Conservation (phyloP, 257 asterid species). For the Solanum virginianum region DNA sequence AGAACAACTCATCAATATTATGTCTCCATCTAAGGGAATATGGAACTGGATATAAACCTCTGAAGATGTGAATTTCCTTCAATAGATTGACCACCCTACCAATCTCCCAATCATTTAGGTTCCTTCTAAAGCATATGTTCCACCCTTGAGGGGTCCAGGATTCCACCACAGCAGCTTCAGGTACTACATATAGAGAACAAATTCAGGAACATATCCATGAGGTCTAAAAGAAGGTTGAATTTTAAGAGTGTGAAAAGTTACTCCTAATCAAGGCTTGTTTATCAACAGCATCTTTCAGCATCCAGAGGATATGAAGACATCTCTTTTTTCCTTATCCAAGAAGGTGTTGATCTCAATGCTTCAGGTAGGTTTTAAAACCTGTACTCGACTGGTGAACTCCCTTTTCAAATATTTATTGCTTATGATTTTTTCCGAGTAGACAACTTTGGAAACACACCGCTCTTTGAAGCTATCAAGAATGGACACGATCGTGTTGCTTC, state of each 20-base stretch:
- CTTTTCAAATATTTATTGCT: neutral
- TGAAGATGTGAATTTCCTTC: too few relatives aligned
- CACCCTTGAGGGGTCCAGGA: too few relatives aligned
- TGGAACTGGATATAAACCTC: too few relatives aligned
- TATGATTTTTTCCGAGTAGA: constrained; percentile 19
- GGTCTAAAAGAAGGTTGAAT: neutral
- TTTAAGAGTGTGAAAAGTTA: neutral
- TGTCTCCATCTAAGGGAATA: too few relatives aligned
- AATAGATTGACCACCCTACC: too few relatives aligned
- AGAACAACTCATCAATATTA: too few relatives aligned
- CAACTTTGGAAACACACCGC: constrained; percentile 73
- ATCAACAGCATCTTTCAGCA: constrained; percentile 87
- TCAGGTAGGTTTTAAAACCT: constrained; percentile 33
- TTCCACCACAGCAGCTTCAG: too few relatives aligned
- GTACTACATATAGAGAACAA: too few relatives aligned
- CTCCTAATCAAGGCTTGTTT: neutral
- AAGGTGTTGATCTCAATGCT: constrained; percentile 45
- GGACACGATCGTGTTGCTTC: constrained; percentile 73
- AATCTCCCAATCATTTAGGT: too few relatives aligned
- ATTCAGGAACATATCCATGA: too few relatives aligned
- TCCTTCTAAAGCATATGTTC: too few relatives aligned
- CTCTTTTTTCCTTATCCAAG: constrained; percentile 53
- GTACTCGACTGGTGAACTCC: neutral
- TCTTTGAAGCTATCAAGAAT: constrained; percentile 70
- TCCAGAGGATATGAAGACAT: constrained; percentile 79